Evolutionary conservation across 495 filamentous ascomycete genomes (phyloP).

Genomic region (Penicillium macrosclerotiorum): DNA sequence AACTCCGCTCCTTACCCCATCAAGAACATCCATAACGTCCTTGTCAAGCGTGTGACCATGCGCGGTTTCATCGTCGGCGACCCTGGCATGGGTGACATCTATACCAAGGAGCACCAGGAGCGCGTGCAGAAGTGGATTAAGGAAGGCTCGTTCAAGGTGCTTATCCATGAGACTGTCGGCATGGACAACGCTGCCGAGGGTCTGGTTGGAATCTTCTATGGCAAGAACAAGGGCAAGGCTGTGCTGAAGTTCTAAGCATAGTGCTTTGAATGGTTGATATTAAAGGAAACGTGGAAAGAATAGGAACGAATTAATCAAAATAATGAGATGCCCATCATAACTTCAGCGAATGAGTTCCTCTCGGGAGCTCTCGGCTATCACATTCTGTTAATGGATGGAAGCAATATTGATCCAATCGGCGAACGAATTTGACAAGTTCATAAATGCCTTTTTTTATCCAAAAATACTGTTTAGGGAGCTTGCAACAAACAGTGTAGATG

Average conservation of each 20-base stretch:
- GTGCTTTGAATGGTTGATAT: no score
- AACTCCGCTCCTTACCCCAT: slow-evolving; percentile 67
- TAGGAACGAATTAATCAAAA: slow-evolving; percentile 6
- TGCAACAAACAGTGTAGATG: no score
- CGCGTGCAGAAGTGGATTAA: slow-evolving; percentile 81
- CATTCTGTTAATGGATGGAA: background rate
- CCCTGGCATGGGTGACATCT: slow-evolving; percentile 64
- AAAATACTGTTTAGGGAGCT: no score
- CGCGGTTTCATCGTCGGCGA: slow-evolving; percentile 79
- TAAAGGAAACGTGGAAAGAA: background rate
- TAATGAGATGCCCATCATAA: slow-evolving; percentile 13
- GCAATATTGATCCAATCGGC: background rate
- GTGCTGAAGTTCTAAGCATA: slow-evolving; percentile 65
- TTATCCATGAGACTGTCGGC: slow-evolving; percentile 68
- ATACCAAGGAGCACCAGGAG: slow-evolving; percentile 74
- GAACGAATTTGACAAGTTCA: background rate
- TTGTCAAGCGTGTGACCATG: slow-evolving; percentile 57
- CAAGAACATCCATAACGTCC: slow-evolving; percentile 57
- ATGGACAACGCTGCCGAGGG: slow-evolving; percentile 82
- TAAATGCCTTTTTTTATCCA: background rate
- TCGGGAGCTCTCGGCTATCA: slow-evolving; percentile 11
- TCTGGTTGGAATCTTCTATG: slow-evolving; percentile 80
- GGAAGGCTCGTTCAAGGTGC: slow-evolving; percentile 75
- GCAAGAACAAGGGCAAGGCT: slow-evolving; percentile 92
- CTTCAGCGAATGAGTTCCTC: background rate